These are phyloP conservation scores for Penicillium sp. DNA, from an alignment of 2,329 filamentous ascomycete species.

Conservation along the genomic window DNA sequence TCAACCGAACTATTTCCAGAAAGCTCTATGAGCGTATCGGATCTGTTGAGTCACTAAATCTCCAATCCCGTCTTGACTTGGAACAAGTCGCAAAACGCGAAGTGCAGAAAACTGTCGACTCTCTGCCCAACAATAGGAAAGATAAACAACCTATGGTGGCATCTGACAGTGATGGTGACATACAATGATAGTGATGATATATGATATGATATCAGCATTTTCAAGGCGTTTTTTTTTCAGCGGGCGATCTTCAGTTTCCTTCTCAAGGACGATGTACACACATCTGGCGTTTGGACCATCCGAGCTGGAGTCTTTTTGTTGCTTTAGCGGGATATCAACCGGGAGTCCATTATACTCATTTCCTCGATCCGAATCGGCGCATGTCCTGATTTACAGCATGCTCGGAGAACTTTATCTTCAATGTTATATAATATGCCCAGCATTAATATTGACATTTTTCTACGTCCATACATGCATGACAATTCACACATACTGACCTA, in stretches of 20 bases:
- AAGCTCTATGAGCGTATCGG: slow-evolving; percentile 74
- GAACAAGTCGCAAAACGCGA: slow-evolving; percentile 76
- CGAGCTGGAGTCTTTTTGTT: background rate
- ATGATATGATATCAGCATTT: slow-evolving; percentile 18
- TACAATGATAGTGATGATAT: slow-evolving; percentile 18
- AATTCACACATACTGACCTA: background rate
- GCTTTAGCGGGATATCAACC: background rate
- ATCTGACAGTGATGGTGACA: slow-evolving; percentile 20
- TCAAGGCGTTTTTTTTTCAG: slow-evolving; percentile 18
- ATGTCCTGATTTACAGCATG: background rate
- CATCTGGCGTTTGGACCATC: slow-evolving; percentile 4
- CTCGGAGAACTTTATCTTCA: background rate
- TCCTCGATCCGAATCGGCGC: background rate
- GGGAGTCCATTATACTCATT: background rate
- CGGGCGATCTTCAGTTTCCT: background rate
- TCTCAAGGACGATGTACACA: background rate
- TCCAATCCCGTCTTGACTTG: slow-evolving; percentile 67
- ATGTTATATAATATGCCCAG: background rate
- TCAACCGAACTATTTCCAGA: slow-evolving; percentile 86
- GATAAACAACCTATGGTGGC: slow-evolving; percentile 20
- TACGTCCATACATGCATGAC: background rate
- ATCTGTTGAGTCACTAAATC: slow-evolving; percentile 59
- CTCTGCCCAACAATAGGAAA: slow-evolving; percentile 22
- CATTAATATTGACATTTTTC: background rate
- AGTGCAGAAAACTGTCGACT: slow-evolving; percentile 70